These are phyloP conservation scores for Stephanodiscus minutulus DNA, from an alignment of 108 stramenopile genomes.

Conservation along the genomic window DNA sequence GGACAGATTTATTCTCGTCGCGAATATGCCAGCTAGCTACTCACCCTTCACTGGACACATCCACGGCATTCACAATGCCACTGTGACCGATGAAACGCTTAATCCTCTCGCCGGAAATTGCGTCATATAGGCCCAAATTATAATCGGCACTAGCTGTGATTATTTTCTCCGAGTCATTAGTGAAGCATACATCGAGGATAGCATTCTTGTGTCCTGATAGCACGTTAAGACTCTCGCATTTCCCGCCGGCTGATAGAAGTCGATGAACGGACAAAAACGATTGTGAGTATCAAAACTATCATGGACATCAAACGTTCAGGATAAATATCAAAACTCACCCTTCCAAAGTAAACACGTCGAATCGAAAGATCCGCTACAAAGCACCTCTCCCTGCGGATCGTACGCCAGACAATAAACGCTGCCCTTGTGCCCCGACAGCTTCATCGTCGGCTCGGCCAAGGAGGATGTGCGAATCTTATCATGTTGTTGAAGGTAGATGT, in stretches of 20 bases:
- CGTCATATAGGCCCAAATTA: constrained; percentile 76
- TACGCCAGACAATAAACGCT: constrained; percentile 83
- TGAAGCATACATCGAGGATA: constrained; percentile 77
- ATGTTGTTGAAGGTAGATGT: background rate
- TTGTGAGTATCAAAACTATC: background rate
- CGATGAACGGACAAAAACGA: background rate
- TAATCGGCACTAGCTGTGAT: constrained; percentile 84
- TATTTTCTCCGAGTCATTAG: constrained; percentile 54
- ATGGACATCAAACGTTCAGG: background rate
- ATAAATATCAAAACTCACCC: constrained; percentile 25
- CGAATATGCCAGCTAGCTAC: background rate
- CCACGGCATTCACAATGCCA: constrained; percentile 69
- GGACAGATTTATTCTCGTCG: background rate
- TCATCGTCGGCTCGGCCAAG: constrained; percentile 78
- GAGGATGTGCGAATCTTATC: constrained; percentile 60
- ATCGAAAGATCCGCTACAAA: constrained; percentile 78
- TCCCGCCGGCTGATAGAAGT: constrained; percentile 50
- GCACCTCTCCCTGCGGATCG: constrained; percentile 66
- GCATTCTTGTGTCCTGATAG: constrained; percentile 90
- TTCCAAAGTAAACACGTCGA: constrained; percentile 84
- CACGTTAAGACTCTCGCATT: constrained; percentile 82
- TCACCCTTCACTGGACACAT: constrained; percentile 38
- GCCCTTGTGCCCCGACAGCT: constrained; percentile 86
- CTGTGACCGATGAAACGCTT: constrained; percentile 62
- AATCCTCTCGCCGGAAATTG: constrained; percentile 57